Conservation (phyloP, 2,329 filamentous ascomycete species). For the Epichloe gansuensis region DNA sequence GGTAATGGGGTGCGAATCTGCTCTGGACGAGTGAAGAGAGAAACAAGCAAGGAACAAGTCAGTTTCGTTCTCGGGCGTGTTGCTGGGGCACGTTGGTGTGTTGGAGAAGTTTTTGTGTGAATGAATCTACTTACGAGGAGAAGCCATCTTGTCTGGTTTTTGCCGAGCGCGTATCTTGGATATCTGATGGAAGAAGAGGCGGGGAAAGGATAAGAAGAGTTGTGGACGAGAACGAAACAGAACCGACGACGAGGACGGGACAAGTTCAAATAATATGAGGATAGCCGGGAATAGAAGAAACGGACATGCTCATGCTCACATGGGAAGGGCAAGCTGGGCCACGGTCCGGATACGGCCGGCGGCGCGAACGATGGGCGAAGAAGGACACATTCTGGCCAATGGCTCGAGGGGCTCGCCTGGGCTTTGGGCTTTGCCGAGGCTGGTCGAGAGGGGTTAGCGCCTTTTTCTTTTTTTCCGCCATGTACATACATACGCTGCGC, state of each 20-base stretch:
- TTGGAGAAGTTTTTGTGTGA: neutral
- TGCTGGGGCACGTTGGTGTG: neutral
- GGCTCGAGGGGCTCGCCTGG: neutral
- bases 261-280: neutral
- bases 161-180: neutral
- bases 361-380: neutral
- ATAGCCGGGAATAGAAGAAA: neutral
- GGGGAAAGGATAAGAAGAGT: neutral
- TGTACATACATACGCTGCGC: no score
- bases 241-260: neutral
- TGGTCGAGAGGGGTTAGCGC: neutral
- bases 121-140: slow-evolving; percentile 10
- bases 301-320: neutral
- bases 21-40: slow-evolving; percentile 14
- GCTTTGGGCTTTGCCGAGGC: slow-evolving; percentile 7
- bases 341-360: neutral
- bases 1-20: slow-evolving; percentile 76
- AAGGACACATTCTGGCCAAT: slow-evolving; percentile 1
- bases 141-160: slow-evolving; percentile 6
- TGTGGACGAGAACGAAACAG: neutral
- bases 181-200: neutral
- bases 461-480: no score
- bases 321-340: no score
- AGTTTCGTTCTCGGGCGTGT: neutral
- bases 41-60: neutral